These are phyloP conservation scores for Acanthamoeba culbertsoni DNA, from an alignment of 208 protist genomes.

Conservation along the genomic window DNA sequence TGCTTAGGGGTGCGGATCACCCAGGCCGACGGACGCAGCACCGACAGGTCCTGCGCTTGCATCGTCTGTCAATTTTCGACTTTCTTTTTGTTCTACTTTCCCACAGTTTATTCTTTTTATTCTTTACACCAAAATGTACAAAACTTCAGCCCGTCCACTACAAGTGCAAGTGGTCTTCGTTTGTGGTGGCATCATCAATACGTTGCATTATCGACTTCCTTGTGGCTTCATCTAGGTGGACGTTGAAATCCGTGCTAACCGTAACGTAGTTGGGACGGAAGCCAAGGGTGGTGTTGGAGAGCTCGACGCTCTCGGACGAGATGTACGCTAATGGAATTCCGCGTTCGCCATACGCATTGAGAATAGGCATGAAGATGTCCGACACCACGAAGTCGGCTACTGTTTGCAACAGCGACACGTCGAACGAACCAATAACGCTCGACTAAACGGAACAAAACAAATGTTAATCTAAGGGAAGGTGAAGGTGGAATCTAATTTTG, in stretches of 20 bases:
- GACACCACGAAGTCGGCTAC: constrained; percentile 23
- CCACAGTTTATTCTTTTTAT: neutral
- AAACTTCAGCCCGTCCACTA: too few relatives aligned
- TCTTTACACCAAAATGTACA: neutral
- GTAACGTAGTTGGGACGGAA: neutral
- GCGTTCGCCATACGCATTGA: neutral
- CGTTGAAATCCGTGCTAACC: constrained; percentile 40
- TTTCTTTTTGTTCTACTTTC: neutral
- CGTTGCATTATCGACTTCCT: too few relatives aligned
- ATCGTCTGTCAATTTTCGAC: neutral
- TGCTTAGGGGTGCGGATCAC: constrained; percentile 39
- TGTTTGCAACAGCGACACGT: constrained; percentile 18
- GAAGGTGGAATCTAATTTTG: neutral
- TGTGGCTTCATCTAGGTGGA: neutral
- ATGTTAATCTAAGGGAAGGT: neutral
- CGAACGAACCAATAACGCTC: neutral
- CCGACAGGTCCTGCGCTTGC: neutral
- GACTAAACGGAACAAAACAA: neutral
- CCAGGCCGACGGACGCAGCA: constrained; percentile 52
- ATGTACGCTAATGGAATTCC: constrained; percentile 42
- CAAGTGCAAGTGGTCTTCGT: too few relatives aligned
- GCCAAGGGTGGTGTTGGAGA: neutral
- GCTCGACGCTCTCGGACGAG: constrained; percentile 7
- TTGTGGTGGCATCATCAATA: too few relatives aligned
- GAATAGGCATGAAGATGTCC: constrained; percentile 48